phyloP scores from a whole-genome alignment of 257 asterid species.

The Linderniella brevidens region DNA sequence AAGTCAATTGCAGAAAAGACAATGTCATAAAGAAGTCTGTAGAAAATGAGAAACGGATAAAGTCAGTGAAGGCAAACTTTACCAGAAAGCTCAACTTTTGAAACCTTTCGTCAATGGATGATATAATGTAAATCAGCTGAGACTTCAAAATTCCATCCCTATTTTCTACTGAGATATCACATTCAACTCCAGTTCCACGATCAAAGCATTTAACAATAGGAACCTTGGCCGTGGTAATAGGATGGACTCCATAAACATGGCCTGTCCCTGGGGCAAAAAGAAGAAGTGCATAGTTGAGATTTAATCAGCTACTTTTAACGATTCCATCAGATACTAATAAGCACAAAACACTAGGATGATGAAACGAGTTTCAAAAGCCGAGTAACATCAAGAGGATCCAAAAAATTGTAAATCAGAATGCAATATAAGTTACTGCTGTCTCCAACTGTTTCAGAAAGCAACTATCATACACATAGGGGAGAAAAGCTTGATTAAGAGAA shows the following conservation, averaged over 20 bases:
- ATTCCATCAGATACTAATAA: neutral
- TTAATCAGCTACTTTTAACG: neutral
- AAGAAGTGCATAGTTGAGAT: slow-evolving; percentile 16
- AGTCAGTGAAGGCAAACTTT: slow-evolving; percentile 13
- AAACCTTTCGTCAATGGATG: slow-evolving; percentile 79
- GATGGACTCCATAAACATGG: slow-evolving; percentile 67
- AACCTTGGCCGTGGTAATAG: slow-evolving; percentile 75
- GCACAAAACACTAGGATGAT: too few relatives aligned
- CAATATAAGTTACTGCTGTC: too few relatives aligned
- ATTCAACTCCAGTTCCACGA: slow-evolving; percentile 86
- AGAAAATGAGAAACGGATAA: too few relatives aligned
- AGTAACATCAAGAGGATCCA: too few relatives aligned
- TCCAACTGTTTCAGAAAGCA: too few relatives aligned
- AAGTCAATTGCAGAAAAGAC: slow-evolving; percentile 5
- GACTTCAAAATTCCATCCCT: slow-evolving; percentile 86
- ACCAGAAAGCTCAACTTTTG: slow-evolving; percentile 85
- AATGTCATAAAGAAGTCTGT: slow-evolving; percentile 4
- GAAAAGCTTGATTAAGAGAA: too few relatives aligned
- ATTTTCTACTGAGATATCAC: slow-evolving; percentile 93
- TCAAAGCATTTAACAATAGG: slow-evolving; percentile 86
- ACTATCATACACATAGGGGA: too few relatives aligned
- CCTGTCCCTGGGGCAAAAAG: slow-evolving; percentile 39
- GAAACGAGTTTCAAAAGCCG: too few relatives aligned
- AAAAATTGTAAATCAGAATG: too few relatives aligned
- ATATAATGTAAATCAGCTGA: slow-evolving; percentile 42